phyloP scores from a whole-genome alignment of 805 yeast species.

The Brettanomyces naardenensis region DNA sequence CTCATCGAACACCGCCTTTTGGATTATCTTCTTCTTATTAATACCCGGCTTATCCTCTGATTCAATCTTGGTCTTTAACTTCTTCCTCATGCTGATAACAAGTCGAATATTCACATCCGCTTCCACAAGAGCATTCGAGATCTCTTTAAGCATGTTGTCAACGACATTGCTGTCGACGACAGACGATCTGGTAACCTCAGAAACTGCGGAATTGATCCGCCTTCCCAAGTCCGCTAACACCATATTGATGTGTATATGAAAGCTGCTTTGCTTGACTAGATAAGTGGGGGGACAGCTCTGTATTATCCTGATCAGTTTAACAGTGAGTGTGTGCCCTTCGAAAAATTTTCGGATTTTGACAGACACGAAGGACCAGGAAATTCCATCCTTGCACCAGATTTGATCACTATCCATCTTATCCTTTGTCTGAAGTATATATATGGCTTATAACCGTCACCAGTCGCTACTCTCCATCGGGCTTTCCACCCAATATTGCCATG shows the following conservation, averaged over 20 bases:
- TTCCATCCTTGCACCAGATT: too few relatives aligned
- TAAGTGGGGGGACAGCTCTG: too few relatives aligned
- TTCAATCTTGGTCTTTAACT: conserved; percentile 52
- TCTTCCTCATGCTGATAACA: conserved; percentile 69
- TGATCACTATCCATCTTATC: too few relatives aligned
- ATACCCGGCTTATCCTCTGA: conserved; percentile 44
- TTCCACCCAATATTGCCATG: too few relatives aligned
- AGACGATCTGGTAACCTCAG: conserved; percentile 48
- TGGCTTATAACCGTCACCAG: too few relatives aligned
- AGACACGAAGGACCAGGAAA: too few relatives aligned
- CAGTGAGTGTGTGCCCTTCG: too few relatives aligned
- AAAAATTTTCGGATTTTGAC: too few relatives aligned
- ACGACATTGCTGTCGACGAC: conserved; percentile 53
- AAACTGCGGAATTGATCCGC: conserved; percentile 67
- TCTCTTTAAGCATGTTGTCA: conserved; percentile 72
- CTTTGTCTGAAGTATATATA: too few relatives aligned
- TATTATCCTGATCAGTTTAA: neutral
- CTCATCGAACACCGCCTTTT: conserved; percentile 92
- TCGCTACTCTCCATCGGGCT: too few relatives aligned
- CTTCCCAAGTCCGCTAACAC: conserved; percentile 76
- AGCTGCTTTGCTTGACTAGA: too few relatives aligned
- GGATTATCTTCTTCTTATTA: conserved; percentile 73
- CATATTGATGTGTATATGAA: too few relatives aligned
- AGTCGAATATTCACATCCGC: conserved; percentile 88
- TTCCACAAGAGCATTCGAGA: conserved; percentile 84